Base-by-base conservation (phyloP, 148 eudicot genomes). In the Rhododendron simsii region DNA sequence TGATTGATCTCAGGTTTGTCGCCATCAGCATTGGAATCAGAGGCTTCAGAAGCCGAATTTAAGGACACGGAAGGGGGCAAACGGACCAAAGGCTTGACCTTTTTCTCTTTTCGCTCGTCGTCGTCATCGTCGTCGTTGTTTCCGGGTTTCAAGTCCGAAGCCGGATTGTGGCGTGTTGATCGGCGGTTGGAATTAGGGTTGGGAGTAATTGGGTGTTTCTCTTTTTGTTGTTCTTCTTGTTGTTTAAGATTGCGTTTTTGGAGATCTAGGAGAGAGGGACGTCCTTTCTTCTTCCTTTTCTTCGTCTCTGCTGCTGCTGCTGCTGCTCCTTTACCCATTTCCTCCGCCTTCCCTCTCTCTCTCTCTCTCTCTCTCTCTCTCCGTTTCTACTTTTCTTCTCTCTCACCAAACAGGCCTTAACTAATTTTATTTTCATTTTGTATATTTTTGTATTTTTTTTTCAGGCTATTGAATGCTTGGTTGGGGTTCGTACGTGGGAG, bases 101-200 rank as follows among this genome's bases (percentile, higher is more conserved):
- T 95, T 88, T 95, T 95, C 93, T 92, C 85, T 65, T 85, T 86
- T 37, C 96, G 57, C 86, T 95, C 95, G 80, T 92, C 95, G 30
- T 93, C 95, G 77, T 92, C 94, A 61, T 89, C 92, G 53, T 83
- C 88, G 3, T 41, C 86, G 15, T 33, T 47, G 9, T 13, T 30
- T 28, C 8, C 21, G 51, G 74, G 4, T 23, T 33, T 51, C 21
- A 44, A 51, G 59, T 81, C 81, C 50, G 88, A 65, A 83, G 87
- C 61, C 86, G 91, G 88, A 51, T 91, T 91, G 87, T 89, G 90
- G 76, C 89, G 93, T 50, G 82, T 59, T 83, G 89, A 90, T 91
- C 92, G 90, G 51, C 92, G 87, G 63, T n/a, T 47, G 81, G 61
- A 80, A 83, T 83, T 81, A 61, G 91, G 86, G 82, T 39, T 84